Percentiles rank a stretch among this genome's conserved stretches.
Evolutionary conservation across 139 green algal genomes (phyloP).

Genomic region (Tetraselmis chui): DNA sequence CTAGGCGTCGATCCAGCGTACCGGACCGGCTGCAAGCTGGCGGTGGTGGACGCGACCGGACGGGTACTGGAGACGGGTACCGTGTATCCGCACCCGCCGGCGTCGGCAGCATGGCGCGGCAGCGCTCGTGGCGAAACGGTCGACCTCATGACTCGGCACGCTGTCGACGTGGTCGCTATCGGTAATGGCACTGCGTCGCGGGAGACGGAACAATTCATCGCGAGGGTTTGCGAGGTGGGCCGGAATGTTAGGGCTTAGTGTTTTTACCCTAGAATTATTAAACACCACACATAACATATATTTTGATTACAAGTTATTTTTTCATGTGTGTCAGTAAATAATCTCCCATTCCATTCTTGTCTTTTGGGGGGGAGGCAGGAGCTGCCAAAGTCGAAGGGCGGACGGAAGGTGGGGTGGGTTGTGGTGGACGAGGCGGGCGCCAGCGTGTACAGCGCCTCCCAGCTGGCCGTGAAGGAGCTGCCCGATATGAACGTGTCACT

Average conservation of each 20-base stretch:
- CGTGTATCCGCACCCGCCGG: conserved; percentile 5
- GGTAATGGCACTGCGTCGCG: conserved; percentile 26
- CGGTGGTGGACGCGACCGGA: conserved; percentile 13
- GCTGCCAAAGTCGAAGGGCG: neutral
- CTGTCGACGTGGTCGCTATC: conserved; percentile 17
- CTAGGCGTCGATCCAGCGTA: conserved; percentile 33
- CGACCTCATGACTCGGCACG: conserved; percentile 1
- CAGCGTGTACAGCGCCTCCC: conserved; percentile 26
- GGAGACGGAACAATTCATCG: conserved; percentile 22
- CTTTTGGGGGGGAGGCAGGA: too few species aligned
- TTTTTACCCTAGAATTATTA: too few species aligned
- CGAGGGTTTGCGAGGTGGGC: neutral
- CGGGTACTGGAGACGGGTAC: conserved; percentile 7
- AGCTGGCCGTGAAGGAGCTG: conserved; percentile 24
- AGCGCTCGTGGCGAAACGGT: neutral
- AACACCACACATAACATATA: too few species aligned
- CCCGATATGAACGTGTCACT: conserved; percentile 29
- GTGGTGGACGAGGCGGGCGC: conserved; percentile 30
- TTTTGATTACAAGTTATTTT: too few species aligned
- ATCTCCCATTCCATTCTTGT: too few species aligned
- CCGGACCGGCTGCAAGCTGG: conserved; percentile 32
- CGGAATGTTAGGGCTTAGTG: too few species aligned
- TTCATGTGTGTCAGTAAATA: too few species aligned
- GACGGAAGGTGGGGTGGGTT: conserved; percentile 12
- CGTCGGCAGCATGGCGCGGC: neutral